These are phyloP conservation scores for Entophlyctis luteolus DNA, from an alignment of 192 early-diverging fungal species.

Conservation along the genomic window DNA sequence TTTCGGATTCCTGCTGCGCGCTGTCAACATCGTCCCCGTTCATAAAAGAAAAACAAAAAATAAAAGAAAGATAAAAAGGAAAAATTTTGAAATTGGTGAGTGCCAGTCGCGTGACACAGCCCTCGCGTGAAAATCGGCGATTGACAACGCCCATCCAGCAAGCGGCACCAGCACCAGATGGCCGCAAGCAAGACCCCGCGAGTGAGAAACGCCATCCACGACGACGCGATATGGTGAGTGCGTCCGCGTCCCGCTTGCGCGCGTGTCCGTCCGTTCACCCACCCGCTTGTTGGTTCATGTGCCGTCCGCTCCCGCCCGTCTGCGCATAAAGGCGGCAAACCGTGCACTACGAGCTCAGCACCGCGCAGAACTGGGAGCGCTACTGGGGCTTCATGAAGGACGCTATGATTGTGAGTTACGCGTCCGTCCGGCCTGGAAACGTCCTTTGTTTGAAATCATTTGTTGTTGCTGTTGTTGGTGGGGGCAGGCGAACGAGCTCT, in stretches of 20 bases:
- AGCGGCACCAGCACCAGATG: not conserved
- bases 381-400: slow-evolving; percentile 54
- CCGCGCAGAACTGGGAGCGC: slow-evolving; percentile 48
- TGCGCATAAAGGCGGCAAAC: slow-evolving; percentile 60
- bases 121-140: too few relatives aligned
- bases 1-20: too few relatives aligned
- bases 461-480: too few relatives aligned
- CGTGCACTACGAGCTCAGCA: slow-evolving; percentile 45
- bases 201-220: slow-evolving; percentile 43
- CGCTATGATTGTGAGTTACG: slow-evolving; percentile 27
- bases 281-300: not conserved
- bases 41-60: too few relatives aligned
- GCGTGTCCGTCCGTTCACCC: not conserved
- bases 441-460: too few relatives aligned
- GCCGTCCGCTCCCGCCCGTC: too few relatives aligned
- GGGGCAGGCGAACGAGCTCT: slow-evolving; percentile 20
- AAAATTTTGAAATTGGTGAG: too few relatives aligned
- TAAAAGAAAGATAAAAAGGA: too few relatives aligned
- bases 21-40: too few relatives aligned
- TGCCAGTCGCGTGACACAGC: too few relatives aligned
- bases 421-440: too few relatives aligned
- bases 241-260: not conserved
- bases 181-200: slow-evolving; percentile 15
- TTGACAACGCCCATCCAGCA: too few relatives aligned
- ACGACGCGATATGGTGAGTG: slow-evolving; percentile 48